Evolutionary conservation across 2,329 filamentous ascomycete genomes (phyloP), one percentile per base, ranked within the genome.

Genomic region (Celoporthe dispersa): DNA sequence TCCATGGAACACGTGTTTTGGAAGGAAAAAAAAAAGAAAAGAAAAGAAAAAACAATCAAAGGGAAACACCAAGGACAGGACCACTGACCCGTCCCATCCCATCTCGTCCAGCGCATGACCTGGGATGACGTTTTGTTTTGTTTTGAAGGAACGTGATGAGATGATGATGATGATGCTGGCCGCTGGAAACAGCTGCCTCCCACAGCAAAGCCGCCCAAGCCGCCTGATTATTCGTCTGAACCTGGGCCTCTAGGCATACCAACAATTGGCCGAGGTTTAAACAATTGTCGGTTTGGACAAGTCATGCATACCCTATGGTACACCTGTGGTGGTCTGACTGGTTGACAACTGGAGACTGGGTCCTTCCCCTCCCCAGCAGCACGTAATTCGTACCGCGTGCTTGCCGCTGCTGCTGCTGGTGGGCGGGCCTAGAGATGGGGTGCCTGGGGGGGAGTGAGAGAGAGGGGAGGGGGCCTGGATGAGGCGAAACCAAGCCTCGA

Each of bases 401-500:
- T 33, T 60, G 57, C 25, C 31, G 55, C 55, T 33, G 25, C 55
- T 19, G 57, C 8, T 60, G 11, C 28, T 22, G 28, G 12, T 33
- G 31, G 16, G 57, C 35, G 22, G 59, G 33, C 33, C 59, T 62
- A 16, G 59, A 25, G 55, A 31, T 25, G 55, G n/a, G 14, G 33
- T 2, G 5, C 35, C 9, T 37, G 4, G 22, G 55, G 9, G n/a
- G n/a, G 53, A 2, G 31, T n/a, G n/a, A n/a, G n/a, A n/a, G n/a
- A n/a, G n/a, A n/a, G n/a, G n/a, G n/a, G n/a, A 12, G 28, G 57
- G 28, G 16, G 28, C 31, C 31, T 60, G 25, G 31, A 19, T 35
- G 35, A 60, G 57, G 57, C 31, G 35, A 60, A 60, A 39, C 19
- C 33, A 25, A 61, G n/a, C 59, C 59, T 61, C 33, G 33, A 57